These are phyloP conservation scores for Centaurea solstitialis DNA, from an alignment of 129 eudicot species.

Conservation along the genomic window DNA sequence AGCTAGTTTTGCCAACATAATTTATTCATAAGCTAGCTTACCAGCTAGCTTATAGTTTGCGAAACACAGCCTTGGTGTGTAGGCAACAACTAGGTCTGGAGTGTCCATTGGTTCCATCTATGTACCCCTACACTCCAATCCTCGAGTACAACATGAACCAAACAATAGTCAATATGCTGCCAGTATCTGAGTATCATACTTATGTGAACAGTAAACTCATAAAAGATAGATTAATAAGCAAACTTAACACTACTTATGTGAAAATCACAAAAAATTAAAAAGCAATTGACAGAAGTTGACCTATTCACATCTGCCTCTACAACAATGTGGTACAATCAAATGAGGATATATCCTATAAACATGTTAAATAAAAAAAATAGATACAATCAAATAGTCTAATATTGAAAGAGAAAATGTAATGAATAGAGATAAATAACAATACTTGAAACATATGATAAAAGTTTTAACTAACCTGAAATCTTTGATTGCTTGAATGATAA, in stretches of 20 bases:
- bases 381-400: not conserved
- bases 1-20: no score
- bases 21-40: no score
- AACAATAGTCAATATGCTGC: not conserved
- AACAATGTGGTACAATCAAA: not conserved
- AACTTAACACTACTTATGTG: not conserved
- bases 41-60: no score
- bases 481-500: not conserved
- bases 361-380: not conserved
- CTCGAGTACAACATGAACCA: not conserved
- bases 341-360: not conserved
- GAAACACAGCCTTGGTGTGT: no score
- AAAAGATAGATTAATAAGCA: not conserved
- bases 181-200: not conserved
- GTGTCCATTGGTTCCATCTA: not conserved
- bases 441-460: not conserved
- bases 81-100: not conserved
- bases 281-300: no score
- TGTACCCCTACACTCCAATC: not conserved
- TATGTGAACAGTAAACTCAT: not conserved
- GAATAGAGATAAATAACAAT: not conserved
- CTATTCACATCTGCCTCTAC: no score
- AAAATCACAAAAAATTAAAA: not conserved
- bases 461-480: not conserved
- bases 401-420: not conserved